Evolutionary conservation across 306 rosid species (phyloP).

Genomic region (Vigna trinervia): DNA sequence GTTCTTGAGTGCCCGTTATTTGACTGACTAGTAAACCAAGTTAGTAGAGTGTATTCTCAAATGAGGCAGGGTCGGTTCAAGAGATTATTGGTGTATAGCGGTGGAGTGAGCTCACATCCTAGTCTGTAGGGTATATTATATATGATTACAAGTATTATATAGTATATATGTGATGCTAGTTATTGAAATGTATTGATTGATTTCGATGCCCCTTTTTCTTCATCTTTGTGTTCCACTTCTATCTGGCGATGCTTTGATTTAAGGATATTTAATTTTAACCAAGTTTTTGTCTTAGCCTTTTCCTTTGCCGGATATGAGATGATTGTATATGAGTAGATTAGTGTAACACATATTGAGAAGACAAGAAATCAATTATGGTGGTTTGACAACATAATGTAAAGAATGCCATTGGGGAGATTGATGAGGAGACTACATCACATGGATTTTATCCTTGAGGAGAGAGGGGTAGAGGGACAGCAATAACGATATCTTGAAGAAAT

Average conservation of each 20-base stretch:
- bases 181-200: no score
- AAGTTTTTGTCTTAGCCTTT: not conserved
- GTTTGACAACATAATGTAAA: not conserved
- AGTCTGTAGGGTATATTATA: conserved; percentile 16
- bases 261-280: not conserved
- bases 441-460: not conserved
- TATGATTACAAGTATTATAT: not conserved
- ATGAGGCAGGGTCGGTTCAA: not conserved
- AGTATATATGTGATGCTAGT: no score
- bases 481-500: not conserved
- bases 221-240: not conserved
- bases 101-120: not conserved
- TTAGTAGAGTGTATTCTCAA: not conserved
- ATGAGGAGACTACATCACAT: not conserved
- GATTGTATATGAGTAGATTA: not conserved
- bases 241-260: not conserved
- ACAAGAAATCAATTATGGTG: not conserved
- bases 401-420: not conserved
- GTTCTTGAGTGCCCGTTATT: conserved; percentile 1
- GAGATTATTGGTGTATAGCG: not conserved
- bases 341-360: not conserved
- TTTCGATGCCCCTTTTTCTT: not conserved
- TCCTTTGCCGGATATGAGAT: not conserved
- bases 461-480: not conserved
- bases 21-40: conserved; percentile 23